phyloP scores from a whole-genome alignment of 345 rosid genomes.

The Balakata baccata region DNA sequence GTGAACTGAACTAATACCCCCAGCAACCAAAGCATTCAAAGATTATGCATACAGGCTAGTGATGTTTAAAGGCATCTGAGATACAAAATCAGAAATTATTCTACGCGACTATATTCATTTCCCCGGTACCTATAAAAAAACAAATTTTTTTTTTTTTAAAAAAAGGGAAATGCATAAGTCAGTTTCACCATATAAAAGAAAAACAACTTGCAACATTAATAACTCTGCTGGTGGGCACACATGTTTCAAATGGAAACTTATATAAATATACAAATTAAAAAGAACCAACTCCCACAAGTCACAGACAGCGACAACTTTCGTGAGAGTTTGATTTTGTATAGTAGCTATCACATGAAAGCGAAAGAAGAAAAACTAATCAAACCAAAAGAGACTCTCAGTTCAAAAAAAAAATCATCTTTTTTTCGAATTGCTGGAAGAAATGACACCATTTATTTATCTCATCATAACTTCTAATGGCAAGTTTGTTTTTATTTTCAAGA shows the following conservation, averaged over 20 bases:
- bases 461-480: slow-evolving; percentile 1
- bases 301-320: slow-evolving; percentile 2
- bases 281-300: slow-evolving; percentile 18
- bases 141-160: background rate
- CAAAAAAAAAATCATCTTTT: background rate
- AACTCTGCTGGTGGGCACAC: slow-evolving; percentile 28
- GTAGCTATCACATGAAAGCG: slow-evolving; percentile 21
- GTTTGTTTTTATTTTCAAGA: background rate
- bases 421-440: background rate
- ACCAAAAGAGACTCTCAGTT: background rate
- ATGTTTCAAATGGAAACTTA: slow-evolving; percentile 26
- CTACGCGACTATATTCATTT: background rate
- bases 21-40: background rate
- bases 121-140: background rate
- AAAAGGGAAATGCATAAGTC: background rate
- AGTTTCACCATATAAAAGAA: slow-evolving; percentile 2
- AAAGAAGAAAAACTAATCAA: slow-evolving; percentile 14
- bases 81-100: slow-evolving; percentile 11
- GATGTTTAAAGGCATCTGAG: slow-evolving; percentile 5
- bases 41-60: background rate
- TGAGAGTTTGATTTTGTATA: slow-evolving; percentile 7
- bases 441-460: background rate
- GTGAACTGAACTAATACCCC: slow-evolving; percentile 1
- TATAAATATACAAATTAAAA: slow-evolving; percentile 21
- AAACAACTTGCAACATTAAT: slow-evolving; percentile 24